Evolutionary conservation across 768 basidiomycete genomes (phyloP).

Genomic region (Leucogyrophana mollusca): DNA sequence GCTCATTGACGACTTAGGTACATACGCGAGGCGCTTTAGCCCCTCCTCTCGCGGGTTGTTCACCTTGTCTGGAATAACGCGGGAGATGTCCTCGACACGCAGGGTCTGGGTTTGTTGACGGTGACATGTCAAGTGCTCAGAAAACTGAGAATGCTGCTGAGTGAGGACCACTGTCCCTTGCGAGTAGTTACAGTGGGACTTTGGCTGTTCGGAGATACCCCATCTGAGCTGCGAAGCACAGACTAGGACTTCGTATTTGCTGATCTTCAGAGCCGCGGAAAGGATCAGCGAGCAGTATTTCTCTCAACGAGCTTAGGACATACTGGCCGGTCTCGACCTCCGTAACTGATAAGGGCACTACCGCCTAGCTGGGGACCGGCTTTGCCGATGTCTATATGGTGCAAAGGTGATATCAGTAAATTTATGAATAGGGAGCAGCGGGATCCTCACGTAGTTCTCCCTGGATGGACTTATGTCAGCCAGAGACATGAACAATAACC

Average conservation of each 20-base stretch:
- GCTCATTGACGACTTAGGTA: not conserved
- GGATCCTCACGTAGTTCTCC: no score
- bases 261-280: slow-evolving; percentile 4
- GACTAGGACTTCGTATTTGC: slow-evolving; percentile 15
- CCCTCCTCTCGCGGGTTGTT: slow-evolving; percentile 3
- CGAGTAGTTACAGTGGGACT: not conserved
- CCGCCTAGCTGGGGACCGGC: slow-evolving; percentile 11
- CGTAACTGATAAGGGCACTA: slow-evolving; percentile 11
- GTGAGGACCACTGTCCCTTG: not conserved
- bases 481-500: not conserved
- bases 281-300: not conserved
- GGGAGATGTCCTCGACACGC: slow-evolving; percentile 2
- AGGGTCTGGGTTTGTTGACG: no score
- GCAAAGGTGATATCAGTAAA: not conserved
- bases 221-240: not conserved
- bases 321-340: slow-evolving; percentile 14
- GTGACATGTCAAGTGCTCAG: no score
- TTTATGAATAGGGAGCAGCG: not conserved
- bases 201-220: not conserved
- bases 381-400: slow-evolving; percentile 14
- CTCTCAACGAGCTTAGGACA: not conserved
- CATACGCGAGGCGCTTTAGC: slow-evolving; percentile 6
- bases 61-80: slow-evolving; percentile 12
- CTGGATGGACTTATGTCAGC: not conserved
- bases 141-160: not conserved